phyloP scores from a whole-genome alignment of 139 green algal species.

The Astrephomene gubernaculifera region DNA sequence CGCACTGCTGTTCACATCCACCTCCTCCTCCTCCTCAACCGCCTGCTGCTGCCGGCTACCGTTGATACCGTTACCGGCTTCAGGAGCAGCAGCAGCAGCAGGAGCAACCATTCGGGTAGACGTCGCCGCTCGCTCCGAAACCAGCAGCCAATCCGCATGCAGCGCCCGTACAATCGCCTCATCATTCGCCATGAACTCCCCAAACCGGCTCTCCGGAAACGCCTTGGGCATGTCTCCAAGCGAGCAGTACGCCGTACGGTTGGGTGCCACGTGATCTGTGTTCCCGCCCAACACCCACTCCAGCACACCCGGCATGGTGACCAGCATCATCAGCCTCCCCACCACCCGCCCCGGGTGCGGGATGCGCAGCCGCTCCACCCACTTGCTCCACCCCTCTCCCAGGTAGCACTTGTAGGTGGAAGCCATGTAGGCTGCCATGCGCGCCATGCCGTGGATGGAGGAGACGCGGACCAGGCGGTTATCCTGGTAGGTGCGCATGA shows the following conservation, averaged over 20 bases:
- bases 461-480: constrained; percentile 80
- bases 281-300: constrained; percentile 90
- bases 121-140: constrained; percentile 57
- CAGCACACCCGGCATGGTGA: constrained; percentile 86
- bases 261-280: constrained; percentile 55
- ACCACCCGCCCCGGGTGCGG: constrained; percentile 94
- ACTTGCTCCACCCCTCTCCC: constrained; percentile 76
- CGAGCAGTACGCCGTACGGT: constrained; percentile 34
- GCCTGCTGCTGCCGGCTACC: background rate
- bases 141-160: constrained; percentile 82
- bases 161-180: constrained; percentile 69
- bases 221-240: constrained; percentile 74
- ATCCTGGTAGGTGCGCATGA: constrained; percentile 69
- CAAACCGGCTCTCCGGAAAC: constrained; percentile 74
- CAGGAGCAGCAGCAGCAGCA: background rate
- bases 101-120: too few species aligned
- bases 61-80: background rate
- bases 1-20: constrained; percentile 21
- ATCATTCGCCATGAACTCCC: constrained; percentile 78
- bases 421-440: constrained; percentile 91
- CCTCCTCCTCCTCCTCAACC: background rate
- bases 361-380: constrained; percentile 79
- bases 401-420: constrained; percentile 83
- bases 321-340: constrained; percentile 76
- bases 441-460: constrained; percentile 93